phyloP scores from a whole-genome alignment of 202 grass and related monocot species.

The Carex arenaria region DNA sequence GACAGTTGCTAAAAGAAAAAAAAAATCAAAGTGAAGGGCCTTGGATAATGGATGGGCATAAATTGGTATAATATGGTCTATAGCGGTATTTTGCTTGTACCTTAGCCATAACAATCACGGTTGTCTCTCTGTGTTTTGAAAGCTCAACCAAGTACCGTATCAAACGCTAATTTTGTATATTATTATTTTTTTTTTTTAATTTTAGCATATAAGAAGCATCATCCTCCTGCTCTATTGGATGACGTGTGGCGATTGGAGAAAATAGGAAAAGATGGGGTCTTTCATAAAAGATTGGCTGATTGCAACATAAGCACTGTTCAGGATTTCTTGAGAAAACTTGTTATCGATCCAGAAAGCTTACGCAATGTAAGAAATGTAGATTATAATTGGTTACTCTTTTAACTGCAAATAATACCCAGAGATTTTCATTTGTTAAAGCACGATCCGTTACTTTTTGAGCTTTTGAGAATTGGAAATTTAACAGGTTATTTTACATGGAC shows the following conservation, averaged over 20 bases:
- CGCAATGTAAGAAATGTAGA: slow-evolving; percentile 49
- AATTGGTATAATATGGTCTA: not conserved
- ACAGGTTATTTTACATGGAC: not conserved
- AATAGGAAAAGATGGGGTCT: slow-evolving; percentile 97
- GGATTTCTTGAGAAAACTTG: slow-evolving; percentile 88
- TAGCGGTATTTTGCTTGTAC: not conserved
- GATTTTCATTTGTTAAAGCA: not conserved
- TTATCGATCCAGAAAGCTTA: slow-evolving; percentile 67
- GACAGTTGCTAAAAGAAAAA: not conserved
- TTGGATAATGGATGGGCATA: not conserved
- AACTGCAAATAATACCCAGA: not conserved
- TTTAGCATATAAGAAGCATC: slow-evolving; percentile 97
- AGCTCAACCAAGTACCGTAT: not conserved
- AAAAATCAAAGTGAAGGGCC: not conserved
- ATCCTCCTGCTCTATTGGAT: slow-evolving; percentile 74
- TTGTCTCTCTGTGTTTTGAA: not conserved
- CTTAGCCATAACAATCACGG: not conserved
- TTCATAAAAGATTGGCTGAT: slow-evolving; percentile 93
- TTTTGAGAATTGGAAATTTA: not conserved
- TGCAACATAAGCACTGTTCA: slow-evolving; percentile 75
- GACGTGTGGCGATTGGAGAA: slow-evolving; percentile 97
- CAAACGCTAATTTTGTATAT: not conserved
- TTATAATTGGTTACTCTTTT: not conserved
- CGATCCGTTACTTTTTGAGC: not conserved
- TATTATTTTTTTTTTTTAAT: not conserved